Base-by-base conservation (phyloP, 2,329 filamentous ascomycete species). In the Lithohypha guttulata region DNA sequence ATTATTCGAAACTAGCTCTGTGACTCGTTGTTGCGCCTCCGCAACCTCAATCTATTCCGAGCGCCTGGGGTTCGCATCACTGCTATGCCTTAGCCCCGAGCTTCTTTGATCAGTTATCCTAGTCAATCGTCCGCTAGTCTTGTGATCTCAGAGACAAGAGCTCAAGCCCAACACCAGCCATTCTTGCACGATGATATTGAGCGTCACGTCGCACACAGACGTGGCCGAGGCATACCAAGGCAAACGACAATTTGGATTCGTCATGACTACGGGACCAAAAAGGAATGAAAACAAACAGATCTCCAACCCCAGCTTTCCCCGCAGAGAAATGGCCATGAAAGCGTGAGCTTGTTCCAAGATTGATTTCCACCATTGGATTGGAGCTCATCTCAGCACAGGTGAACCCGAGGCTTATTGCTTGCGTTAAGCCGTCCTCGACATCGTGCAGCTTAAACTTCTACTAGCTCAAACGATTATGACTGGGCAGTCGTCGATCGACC, bases 301-400 rank as follows among this genome's bases (percentile, higher is more conserved):
- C 4, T 21, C 22, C 18, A 29, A 28, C 34, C 23, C 34, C 34
- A 37, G 34, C 13, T 10, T 37, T 37, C 34, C 34, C 34, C 34
- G 34, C 34, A 37, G 19, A 37, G 28, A 9, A 18, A 36, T 19
- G 4, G 3, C 17, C 4, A 13, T 37, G 17, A 11, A n/a, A 13
- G n/a, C 15, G 15, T 23, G 23, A 27, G 15, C 25, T 29, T 29
- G 26, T 27, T 37, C 23, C 15, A n/a, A 27, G n/a, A 15, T 15
- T 36, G 14, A 28, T 28, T 27, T 36, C 34, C 21, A 36, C 21
- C 34, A 20, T 29, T 27, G 23, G 15, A 18, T 13, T n/a, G 8
- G 13, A 14, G 19, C 17, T 37, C 22, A 18, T 29, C 34, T 15
- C 22, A 25, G n/a, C 21, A 19, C 33, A 4, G 26, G 15, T 10